Evolutionary conservation across 1,284 basidiomycete genomes (phyloP), one percentile per base, ranked within the genome.

Genomic region (Rhodofomes roseus): DNA sequence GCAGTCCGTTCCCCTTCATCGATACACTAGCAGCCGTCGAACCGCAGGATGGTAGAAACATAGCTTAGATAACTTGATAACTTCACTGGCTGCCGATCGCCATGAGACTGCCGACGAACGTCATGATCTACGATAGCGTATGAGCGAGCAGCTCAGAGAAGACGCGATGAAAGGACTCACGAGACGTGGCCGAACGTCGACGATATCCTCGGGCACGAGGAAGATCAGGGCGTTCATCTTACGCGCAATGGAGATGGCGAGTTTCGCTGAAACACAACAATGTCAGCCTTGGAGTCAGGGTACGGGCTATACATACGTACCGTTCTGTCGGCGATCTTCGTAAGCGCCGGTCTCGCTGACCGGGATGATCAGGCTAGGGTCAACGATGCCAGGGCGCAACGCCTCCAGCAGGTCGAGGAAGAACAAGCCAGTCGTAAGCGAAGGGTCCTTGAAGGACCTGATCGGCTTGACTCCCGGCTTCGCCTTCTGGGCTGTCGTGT

Each of bases 221-320:
- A 98, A 98, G 70, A 99, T 98, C 68, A 98, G 78, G 4, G 95
- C 94, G 58, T 95, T 94, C 86, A 97, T 87, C 85, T 99, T 99
- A 71, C 96, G 84, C 23, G 96, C 96, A 68, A 99, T 98, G 5
- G 94, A 96, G 69, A 99, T 99, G 18, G 95, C 97, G 63, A 99
- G 76, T 84, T 97, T 97, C 43, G 95, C 94, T 94, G 62, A 22
- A 59, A 31, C 55, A 53, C 20, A 39, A n/a, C 43, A 20, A 40
- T 22, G 29, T 20, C 36, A 62, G 41, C 25, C 55, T 2, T n/a
- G 31, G 20, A 11, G 56, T 40, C 25, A 41, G 9, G 22, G 5
- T 6, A 53, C n/a, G 14, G n/a, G 4, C 12, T 2, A 39, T 14
- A 11, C 18, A 12, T 14, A 36, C 63, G 60, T 11, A 95, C 94